Evolutionary conservation across 306 rosid genomes (phyloP).

Genomic region (Acacia confusa): DNA sequence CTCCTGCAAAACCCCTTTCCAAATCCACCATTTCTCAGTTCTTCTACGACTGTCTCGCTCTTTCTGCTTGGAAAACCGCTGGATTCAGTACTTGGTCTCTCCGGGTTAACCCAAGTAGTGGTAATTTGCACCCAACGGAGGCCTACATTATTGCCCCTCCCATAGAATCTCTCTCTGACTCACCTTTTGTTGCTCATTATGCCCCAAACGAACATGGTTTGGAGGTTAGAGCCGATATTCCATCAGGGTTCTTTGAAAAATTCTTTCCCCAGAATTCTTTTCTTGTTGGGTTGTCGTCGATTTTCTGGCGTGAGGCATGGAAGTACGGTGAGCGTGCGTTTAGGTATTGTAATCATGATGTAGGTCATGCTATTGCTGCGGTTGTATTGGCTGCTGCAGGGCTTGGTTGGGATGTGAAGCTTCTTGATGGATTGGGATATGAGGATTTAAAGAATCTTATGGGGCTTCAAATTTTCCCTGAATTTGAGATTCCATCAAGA

Average conservation of each 20-base stretch:
- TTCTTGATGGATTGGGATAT: constrained; percentile 71
- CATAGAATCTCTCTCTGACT: constrained; percentile 43
- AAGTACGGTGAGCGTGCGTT: constrained; percentile 92
- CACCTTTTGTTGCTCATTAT: constrained; percentile 79
- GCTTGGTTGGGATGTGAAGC: constrained; percentile 91
- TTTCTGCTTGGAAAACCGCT: constrained; percentile 84
- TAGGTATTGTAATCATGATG: constrained; percentile 90
- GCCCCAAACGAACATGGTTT: constrained; percentile 87
- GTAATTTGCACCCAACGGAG: constrained; percentile 90
- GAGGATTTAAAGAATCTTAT: constrained; percentile 75
- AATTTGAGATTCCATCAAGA: constrained; percentile 56
- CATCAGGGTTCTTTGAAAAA: constrained; percentile 50
- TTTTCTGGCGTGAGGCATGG: constrained; percentile 99
- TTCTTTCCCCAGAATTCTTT: constrained; percentile 57
- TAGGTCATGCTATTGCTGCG: constrained; percentile 92
- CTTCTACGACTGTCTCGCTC: constrained; percentile 76
- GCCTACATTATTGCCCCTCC: constrained; percentile 72
- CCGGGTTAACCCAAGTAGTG: constrained; percentile 92
- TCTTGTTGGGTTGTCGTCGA: constrained; percentile 73
- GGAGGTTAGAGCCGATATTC: constrained; percentile 74
- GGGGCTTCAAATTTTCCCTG: constrained; percentile 66
- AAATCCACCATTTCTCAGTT: constrained; percentile 69
- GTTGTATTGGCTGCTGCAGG: constrained; percentile 78
- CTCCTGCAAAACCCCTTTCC: constrained; percentile 71
- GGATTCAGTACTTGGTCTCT: constrained; percentile 82